Percentiles rank a stretch among this genome's conserved stretches.
phyloP scores from a whole-genome alignment of 1,139 yeast species.

The Saccharomyces pastorianus region DNA sequence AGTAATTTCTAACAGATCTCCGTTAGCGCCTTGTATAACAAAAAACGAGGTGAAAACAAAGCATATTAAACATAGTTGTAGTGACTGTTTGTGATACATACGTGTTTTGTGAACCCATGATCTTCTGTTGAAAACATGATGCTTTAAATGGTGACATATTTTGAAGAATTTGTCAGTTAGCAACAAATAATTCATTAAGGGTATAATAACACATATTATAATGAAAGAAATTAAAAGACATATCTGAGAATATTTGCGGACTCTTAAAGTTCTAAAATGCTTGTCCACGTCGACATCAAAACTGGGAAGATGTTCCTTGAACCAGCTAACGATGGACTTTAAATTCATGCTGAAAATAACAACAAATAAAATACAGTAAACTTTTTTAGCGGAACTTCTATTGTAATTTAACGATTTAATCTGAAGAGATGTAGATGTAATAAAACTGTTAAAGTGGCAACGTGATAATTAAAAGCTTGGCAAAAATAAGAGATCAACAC shows the following conservation, averaged over 20 bases:
- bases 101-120: slow-evolving; percentile 19
- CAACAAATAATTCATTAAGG: slow-evolving; percentile 19
- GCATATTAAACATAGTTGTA: slow-evolving; percentile 21
- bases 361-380: neutral
- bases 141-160: slow-evolving; percentile 19
- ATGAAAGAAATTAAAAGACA: slow-evolving; percentile 9
- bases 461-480: neutral
- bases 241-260: slow-evolving; percentile 5
- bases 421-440: neutral
- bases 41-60: neutral
- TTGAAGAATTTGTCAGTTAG: slow-evolving; percentile 18
- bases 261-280: slow-evolving; percentile 3
- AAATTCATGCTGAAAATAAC: neutral
- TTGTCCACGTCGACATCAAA: slow-evolving; percentile 8
- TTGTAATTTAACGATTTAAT: neutral
- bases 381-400: neutral
- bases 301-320: slow-evolving; percentile 5
- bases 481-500: neutral
- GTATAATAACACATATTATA: slow-evolving; percentile 20
- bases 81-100: slow-evolving; percentile 23
- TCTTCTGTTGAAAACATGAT: slow-evolving; percentile 15
- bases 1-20: slow-evolving; percentile 25
- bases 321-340: neutral
- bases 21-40: neutral
- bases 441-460: neutral